Base-by-base conservation (phyloP, 2,329 filamentous ascomycete species). In the Trichoderma sp. region DNA sequence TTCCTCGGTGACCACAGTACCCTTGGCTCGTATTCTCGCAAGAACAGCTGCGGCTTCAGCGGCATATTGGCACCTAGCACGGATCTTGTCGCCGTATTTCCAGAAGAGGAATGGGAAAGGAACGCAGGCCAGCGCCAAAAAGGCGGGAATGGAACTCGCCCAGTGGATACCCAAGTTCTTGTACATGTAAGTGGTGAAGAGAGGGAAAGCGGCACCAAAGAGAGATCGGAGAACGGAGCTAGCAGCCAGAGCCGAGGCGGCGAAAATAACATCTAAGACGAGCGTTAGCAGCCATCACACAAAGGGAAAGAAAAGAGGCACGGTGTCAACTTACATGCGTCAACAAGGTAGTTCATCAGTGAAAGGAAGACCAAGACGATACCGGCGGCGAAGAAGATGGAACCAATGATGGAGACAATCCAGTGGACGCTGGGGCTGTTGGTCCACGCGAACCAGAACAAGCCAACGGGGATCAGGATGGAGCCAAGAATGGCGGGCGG, bases 91-190 rank as follows among this genome's bases (percentile, higher is more conserved):
- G 74, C 92, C 92, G 78, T 93, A 93, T 75, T 87, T 90, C 82
- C 92, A 93, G 80, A 95, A 93, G 17, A 95, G 79, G 80, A 92
- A 91, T 0, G 93, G 92, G 77, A 93, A 91, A 0, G 93, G 92
- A 20, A 93, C 83, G 80, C 92, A 94, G 12, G 85, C 86, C 4
- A 94, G 79, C 0, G 92, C 88, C 4, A 95, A 83, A 82, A 95
- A 95, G 0, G 90, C 93, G 0, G 92, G 92, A 15, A 95, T 83
- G 0, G 88, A 89, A 39, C 86, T 89, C 1, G 91, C 93, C 93
- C 92, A 95, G 82, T 94, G 91, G 70, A 92, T 90, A 62, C 92
- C 91, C 3, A 92, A 84, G 70, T 85, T 82, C 3, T 82, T 43
- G 77, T 88, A 89, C 86, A 89, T 88, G 73, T 83, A 79, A 0